Percentiles rank a stretch among this genome's conserved stretches.
phyloP scores from a whole-genome alignment of 75 land plant species.

The Sequoiadendron giganteum region DNA sequence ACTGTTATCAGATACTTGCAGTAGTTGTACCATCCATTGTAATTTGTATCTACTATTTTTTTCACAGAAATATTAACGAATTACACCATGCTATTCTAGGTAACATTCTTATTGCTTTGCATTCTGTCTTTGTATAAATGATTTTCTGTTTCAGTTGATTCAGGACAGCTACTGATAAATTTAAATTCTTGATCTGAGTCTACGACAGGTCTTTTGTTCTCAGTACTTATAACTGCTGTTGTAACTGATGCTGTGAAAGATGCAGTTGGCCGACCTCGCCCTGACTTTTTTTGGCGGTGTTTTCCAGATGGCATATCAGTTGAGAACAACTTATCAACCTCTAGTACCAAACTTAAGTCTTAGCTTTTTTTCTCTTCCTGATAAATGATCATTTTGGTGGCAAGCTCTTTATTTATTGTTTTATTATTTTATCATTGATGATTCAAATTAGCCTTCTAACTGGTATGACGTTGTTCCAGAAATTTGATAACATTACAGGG shows the following conservation, averaged over 20 bases:
- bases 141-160: neutral
- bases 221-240: slow-evolving; percentile 72
- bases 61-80: slow-evolving; percentile 31
- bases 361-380: neutral
- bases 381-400: neutral
- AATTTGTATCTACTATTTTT: slow-evolving; percentile 21
- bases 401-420: neutral
- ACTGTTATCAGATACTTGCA: slow-evolving; percentile 34
- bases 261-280: slow-evolving; percentile 85
- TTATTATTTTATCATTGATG: neutral
- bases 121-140: neutral
- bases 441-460: neutral
- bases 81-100: slow-evolving; percentile 50
- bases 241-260: slow-evolving; percentile 77
- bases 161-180: neutral
- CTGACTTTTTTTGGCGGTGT: slow-evolving; percentile 84
- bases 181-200: neutral
- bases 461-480: slow-evolving; percentile 29
- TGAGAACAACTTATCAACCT: neutral
- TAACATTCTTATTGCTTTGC: slow-evolving; percentile 9
- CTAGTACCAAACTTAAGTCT: neutral
- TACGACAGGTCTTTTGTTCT: slow-evolving; percentile 58
- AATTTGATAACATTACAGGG: slow-evolving; percentile 34
- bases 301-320: slow-evolving; percentile 71
- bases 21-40: slow-evolving; percentile 27